Base-by-base conservation (phyloP, 2,329 filamentous ascomycete species). In the Scopulariopsis brevicaulis region DNA sequence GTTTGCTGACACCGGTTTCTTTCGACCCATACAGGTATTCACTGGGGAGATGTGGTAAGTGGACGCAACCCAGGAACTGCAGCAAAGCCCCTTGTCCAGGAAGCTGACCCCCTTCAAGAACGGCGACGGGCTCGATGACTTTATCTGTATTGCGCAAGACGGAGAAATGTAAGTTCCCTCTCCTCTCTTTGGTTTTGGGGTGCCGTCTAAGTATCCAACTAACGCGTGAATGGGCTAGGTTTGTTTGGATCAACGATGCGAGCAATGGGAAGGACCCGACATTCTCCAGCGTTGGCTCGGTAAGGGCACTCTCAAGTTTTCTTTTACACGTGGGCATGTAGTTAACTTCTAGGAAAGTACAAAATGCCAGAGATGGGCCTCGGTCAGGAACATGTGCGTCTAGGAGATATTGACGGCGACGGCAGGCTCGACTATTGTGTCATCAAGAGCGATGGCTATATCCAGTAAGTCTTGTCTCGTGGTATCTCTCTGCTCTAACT, bases 361-460 rank as follows among this genome's bases (percentile, higher is more conserved):
- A 56, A 60, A 40, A 32, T 14, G 14, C 40, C 34, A 1, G 37
- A 34, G 34, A 40, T 34, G 28, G 60, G 58, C 53, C 37, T 55
- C 51, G 34, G 52, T 48, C 25, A 63, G 43, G 62, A 67, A 8
- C 53, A 61, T 40, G 62, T 73, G 7, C 62, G 65, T 0, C 59
- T 72, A 2, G 70, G 60, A 0, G 70, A 73, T 52, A 61, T 69
- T 20, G 68, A 70, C 54, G 65, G 63, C 4, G 66, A 74, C 56
- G 70, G 71, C 1, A 64, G 70, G 0, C 53, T 65, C 0, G 72
- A 74, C 59, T 73, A 69, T 56, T 68, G 68, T 43, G 53, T 64
- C 67, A 67, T 25, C 60, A 68, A 3, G 5, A 22, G 11, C 20
- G 4, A 32, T 34, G 54, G 54, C 24, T 40, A 56, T 18, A 32